Evolutionary conservation across 139 green algal species (phyloP).

Genomic region (Trebouxia sp.): DNA sequence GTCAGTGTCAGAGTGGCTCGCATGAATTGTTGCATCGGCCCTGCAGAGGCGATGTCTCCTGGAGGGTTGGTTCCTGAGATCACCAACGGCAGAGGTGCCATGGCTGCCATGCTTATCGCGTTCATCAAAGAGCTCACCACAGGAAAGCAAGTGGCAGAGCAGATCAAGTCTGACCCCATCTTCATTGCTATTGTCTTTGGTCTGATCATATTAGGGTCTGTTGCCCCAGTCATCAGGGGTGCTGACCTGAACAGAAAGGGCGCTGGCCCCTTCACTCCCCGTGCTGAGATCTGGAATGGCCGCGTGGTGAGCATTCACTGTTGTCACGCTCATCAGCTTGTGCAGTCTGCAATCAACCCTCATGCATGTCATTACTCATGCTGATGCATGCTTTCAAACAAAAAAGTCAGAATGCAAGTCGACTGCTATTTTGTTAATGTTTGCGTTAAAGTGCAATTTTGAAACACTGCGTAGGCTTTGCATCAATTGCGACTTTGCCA

Average conservation of each 20-base stretch:
- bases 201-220: slow-evolving; percentile 25
- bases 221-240: slow-evolving; percentile 28
- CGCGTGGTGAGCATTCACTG: slow-evolving; percentile 5
- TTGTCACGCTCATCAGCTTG: too few relatives aligned
- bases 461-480: too few relatives aligned
- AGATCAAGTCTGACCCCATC: slow-evolving; percentile 31
- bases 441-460: too few relatives aligned
- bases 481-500: too few relatives aligned
- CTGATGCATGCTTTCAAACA: too few relatives aligned
- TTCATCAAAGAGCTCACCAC: slow-evolving; percentile 31
- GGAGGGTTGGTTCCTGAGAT: slow-evolving; percentile 30
- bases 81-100: slow-evolving; percentile 33
- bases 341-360: too few relatives aligned
- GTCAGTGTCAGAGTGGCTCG: neutral
- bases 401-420: too few relatives aligned
- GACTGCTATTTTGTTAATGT: too few relatives aligned
- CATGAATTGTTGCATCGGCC: neutral
- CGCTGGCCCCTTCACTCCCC: slow-evolving; percentile 32
- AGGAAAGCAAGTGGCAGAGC: slow-evolving; percentile 7
- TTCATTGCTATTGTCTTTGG: slow-evolving; percentile 15
- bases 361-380: too few relatives aligned
- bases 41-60: slow-evolving; percentile 32
- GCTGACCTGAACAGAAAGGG: slow-evolving; percentile 33
- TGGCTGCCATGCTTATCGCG: slow-evolving; percentile 35
- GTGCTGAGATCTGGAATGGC: slow-evolving; percentile 30